phyloP scores from a whole-genome alignment of 139 green algal species.

The Coelastrella sp. region DNA sequence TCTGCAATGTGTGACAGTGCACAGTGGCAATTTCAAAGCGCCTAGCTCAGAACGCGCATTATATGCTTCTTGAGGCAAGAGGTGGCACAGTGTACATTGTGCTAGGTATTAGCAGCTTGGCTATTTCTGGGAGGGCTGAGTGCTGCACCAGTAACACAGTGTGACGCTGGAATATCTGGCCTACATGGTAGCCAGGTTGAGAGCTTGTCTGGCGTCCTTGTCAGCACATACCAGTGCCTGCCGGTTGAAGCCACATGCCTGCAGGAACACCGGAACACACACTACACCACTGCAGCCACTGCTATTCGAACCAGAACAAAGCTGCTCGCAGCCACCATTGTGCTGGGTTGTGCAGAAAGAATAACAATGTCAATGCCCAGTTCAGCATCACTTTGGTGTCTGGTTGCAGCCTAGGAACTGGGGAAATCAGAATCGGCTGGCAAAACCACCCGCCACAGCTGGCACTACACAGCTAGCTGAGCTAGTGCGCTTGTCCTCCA shows the following conservation, averaged over 20 bases:
- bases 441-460: neutral
- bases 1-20: constrained; percentile 4
- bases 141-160: neutral
- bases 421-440: neutral
- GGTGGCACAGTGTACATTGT: too few species aligned
- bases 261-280: neutral
- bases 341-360: too few species aligned
- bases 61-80: neutral
- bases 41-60: neutral
- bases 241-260: constrained; percentile 43
- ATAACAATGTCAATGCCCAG: too few species aligned
- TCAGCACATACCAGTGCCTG: constrained; percentile 46
- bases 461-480: neutral
- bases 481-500: neutral
- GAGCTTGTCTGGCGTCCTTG: constrained; percentile 23
- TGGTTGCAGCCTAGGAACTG: too few species aligned
- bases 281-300: neutral
- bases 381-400: too few species aligned
- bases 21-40: neutral
- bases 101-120: neutral
- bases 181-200: constrained; percentile 43
- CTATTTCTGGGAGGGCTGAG: neutral
- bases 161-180: neutral
- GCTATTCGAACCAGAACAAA: neutral
- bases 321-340: neutral